Conservation (phyloP, 192 early-diverging fungal species). For the Podila minutissima region DNA sequence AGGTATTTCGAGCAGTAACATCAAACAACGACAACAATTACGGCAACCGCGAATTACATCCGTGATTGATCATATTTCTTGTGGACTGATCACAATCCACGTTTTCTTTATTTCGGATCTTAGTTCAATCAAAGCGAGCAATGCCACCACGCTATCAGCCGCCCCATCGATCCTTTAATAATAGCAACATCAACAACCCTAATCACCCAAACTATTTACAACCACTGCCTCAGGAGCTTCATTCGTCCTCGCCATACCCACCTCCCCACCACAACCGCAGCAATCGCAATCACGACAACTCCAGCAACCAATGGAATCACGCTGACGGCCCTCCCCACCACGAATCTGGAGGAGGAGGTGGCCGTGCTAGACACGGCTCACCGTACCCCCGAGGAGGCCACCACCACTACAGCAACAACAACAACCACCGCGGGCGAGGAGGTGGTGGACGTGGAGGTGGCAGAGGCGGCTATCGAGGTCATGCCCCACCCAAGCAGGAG, state of each 20-base stretch:
- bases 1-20: too few relatives aligned
- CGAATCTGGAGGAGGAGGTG: constrained; percentile 1
- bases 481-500: constrained; percentile 30
- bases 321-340: background rate
- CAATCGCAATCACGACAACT: constrained; percentile 2
- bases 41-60: too few relatives aligned
- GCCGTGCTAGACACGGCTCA: background rate
- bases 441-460: constrained; percentile 17
- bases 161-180: constrained; percentile 33
- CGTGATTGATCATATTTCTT: too few relatives aligned
- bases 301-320: constrained; percentile 16
- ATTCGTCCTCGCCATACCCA: constrained; percentile 22
- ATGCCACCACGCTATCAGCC: constrained; percentile 50
- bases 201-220: constrained; percentile 44
- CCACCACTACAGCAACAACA: constrained; percentile 8
- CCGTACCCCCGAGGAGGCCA: constrained; percentile 4
- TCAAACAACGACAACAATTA: too few relatives aligned
- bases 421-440: constrained; percentile 12
- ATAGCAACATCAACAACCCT: constrained; percentile 48
- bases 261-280: constrained; percentile 18
- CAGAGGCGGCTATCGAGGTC: background rate
- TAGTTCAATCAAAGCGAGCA: constrained; percentile 4
- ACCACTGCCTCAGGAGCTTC: background rate
- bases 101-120: too few relatives aligned
- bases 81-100: too few relatives aligned